Evolutionary conservation across 2,329 filamentous ascomycete genomes (phyloP).

Genomic region (Sphaerulina populicola): DNA sequence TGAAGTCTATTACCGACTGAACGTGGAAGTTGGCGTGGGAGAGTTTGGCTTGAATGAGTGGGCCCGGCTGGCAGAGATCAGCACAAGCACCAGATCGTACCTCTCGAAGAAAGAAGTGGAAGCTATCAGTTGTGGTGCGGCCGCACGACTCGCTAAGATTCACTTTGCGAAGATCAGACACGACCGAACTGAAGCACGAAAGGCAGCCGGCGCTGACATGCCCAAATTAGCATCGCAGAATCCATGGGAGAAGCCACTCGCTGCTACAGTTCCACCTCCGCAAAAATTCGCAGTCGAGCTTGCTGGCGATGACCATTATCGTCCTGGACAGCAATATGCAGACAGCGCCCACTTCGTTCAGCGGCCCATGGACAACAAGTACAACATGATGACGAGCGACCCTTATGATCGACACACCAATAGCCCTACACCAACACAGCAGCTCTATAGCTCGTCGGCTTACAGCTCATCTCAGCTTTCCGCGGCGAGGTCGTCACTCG

Average conservation of each 20-base stretch:
- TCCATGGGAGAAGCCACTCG: conserved; percentile 27
- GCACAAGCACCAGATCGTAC: conserved; percentile 80
- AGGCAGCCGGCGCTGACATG: conserved; percentile 26
- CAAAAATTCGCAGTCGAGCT: conserved; percentile 35
- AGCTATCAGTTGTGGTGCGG: conserved; percentile 64
- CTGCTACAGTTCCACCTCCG: conserved; percentile 31
- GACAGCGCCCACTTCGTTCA: conserved; percentile 45
- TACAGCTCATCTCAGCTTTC: conserved; percentile 14
- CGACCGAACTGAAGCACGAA: conserved; percentile 42
- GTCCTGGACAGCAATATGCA: conserved; percentile 39
- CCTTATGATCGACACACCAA: conserved; percentile 12
- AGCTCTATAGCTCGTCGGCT: conserved; percentile 11
- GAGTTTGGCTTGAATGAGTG: conserved; percentile 99
- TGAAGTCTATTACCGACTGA: conserved; percentile 92
- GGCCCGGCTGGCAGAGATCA: conserved; percentile 88
- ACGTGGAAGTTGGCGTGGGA: conserved; percentile 90
- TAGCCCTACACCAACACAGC: conserved; percentile 1
- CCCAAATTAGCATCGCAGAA: conserved; percentile 24
- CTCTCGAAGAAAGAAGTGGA: conserved; percentile 66
- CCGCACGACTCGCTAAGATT: conserved; percentile 75
- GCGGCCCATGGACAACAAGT: conserved; percentile 49
- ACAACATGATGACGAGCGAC: conserved; percentile 31
- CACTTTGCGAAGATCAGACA: conserved; percentile 64
- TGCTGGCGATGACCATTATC: conserved; percentile 26
- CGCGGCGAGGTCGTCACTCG: conserved; percentile 9